phyloP scores from a whole-genome alignment of 139 green algal genomes.

The Yamagishiella unicocca region DNA sequence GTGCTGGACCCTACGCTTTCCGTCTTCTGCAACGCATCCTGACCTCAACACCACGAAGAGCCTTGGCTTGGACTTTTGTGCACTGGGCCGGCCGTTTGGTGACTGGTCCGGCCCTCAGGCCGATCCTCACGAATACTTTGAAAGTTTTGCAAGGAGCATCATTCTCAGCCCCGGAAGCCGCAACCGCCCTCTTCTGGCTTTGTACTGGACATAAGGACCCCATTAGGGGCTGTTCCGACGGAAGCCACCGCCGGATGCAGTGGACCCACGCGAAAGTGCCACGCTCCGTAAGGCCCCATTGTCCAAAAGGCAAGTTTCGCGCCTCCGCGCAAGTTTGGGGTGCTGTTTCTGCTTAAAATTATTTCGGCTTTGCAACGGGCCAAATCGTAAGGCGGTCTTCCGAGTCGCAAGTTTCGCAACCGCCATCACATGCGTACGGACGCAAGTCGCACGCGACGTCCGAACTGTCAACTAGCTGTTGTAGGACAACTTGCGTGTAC shows the following conservation, averaged over 20 bases:
- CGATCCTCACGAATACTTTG: conserved; percentile 1
- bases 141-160: not conserved
- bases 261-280: not conserved
- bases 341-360: too few species aligned
- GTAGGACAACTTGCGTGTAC: too few species aligned
- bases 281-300: conserved; percentile 8
- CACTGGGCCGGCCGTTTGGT: not conserved
- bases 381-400: too few species aligned
- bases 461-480: too few species aligned
- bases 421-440: too few species aligned
- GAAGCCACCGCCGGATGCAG: not conserved
- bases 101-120: not conserved
- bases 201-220: not conserved
- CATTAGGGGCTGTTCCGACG: not conserved
- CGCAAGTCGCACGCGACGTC: too few species aligned
- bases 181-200: not conserved
- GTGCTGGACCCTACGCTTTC: too few species aligned
- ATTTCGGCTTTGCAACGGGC: too few species aligned
- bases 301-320: not conserved
- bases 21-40: too few species aligned
- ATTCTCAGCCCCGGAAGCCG: not conserved
- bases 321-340: too few species aligned
- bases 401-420: too few species aligned
- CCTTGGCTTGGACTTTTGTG: not conserved
- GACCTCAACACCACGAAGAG: too few species aligned